These are phyloP conservation scores for Fusarium veterinarium DNA, from an alignment of 2,329 filamentous ascomycete genomes.

Conservation along the genomic window DNA sequence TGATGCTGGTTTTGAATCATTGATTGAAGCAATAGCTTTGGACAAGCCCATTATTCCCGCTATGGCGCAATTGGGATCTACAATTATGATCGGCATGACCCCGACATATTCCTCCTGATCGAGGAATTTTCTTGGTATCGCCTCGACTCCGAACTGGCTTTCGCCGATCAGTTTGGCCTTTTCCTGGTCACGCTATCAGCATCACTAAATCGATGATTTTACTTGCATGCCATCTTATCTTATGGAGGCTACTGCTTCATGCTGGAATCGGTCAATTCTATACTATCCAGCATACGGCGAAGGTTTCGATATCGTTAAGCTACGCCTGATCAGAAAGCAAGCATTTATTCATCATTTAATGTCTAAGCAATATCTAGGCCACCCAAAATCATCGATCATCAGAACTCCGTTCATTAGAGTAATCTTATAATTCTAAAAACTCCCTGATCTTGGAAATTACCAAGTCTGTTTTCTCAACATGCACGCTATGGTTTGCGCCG, in stretches of 20 bases:
- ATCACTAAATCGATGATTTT: too few species aligned
- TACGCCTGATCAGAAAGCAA: neutral
- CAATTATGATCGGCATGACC: neutral
- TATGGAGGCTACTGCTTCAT: neutral
- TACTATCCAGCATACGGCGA: too few species aligned
- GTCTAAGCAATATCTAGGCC: too few species aligned
- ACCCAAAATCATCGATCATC: too few species aligned
- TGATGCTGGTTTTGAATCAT: slow-evolving; percentile 1
- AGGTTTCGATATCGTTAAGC: neutral
- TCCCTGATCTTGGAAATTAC: neutral
- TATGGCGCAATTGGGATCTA: slow-evolving; percentile 2
- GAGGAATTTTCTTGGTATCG: neutral
- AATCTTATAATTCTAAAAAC: neutral
- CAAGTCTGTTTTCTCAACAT: neutral
- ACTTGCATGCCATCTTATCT: too few species aligned
- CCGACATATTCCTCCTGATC: neutral
- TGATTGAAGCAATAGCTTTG: neutral
- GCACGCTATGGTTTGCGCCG: neutral
- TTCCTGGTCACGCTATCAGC: neutral
- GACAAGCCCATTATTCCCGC: neutral
- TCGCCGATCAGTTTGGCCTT: neutral
- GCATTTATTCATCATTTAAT: too few species aligned
- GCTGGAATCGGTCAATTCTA: neutral
- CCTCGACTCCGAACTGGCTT: neutral
- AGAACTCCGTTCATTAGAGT: neutral